Evolutionary conservation across 805 yeast genomes (phyloP), one percentile per base, ranked within the genome.

Genomic region (Yamadazyma laniorum): DNA sequence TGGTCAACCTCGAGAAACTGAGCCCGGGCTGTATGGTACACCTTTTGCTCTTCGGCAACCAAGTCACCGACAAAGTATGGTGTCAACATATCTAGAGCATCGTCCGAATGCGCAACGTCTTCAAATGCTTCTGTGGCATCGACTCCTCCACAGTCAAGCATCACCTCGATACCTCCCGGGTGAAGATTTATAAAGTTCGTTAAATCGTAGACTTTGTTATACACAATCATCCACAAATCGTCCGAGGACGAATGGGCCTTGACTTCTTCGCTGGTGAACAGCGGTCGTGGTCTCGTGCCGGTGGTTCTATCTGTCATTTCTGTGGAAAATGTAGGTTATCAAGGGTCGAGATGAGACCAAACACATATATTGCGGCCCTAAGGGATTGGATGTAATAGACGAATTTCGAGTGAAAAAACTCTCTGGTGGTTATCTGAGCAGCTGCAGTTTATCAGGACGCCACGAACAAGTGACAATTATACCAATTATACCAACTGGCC

Each of bases 191-290:
- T 69, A 61, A 90, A 89, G 23, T 69, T 65, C 5, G 91, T 74
- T 21, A 85, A 73, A 58, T 87, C 82, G 58, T 81, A 87, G 5
- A 91, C 95, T 49, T 82, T 80, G 41, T 83, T 87, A 51, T 87
- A 81, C 43, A 87, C 72, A 39, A 87, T 74, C 71, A 91, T 79
- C 95, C 96, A 91, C 29, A 87, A 64, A 51, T 85, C 88, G 13
- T 82, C 84, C 29, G 80, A 75, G n/a, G 78, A 68, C 58, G 77
- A 79, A 72, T 90, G 97, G 49, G 71, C 56, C 22, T 80, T 73
- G 37, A 46, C 44, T 12, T 40, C 35, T 25, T 35, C 40, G 3
- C 26, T 14, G 6, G 35, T 18, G n/a, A 21, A 37, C 3, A 17
- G 14, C 29, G 28, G 40, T 31, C 36, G 36, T 17, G 34, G 25